Base-by-base conservation (phyloP, 2,329 filamentous ascomycete genomes). In the Sporothrix sp. region DNA sequence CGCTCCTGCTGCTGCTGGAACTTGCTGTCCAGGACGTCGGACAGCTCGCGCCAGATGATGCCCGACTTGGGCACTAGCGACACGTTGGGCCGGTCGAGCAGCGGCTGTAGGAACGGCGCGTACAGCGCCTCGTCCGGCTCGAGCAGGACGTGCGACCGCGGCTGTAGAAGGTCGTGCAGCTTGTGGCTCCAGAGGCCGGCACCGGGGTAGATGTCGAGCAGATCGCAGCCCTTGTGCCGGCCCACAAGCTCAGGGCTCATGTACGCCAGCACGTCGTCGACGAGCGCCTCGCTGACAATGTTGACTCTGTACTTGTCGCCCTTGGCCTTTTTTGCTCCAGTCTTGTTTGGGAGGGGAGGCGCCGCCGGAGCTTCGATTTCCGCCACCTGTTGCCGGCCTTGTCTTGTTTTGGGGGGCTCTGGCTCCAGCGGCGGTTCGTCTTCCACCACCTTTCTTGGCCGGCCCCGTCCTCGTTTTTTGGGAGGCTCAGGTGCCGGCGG, bases 201-300 rank as follows among this genome's bases (percentile, higher is more conserved):
- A 13, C 89, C 89, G 0, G 91, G 91, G 63, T 90, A 87, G 51
- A 95, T 71, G 62, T 97, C 91, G 59, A 98, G 71, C 39, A 97
- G 75, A 60, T 95, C 89, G 66, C 90, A 89, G 49, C 87, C 86
- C 45, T 73, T 70, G 64, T 93, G 83, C 39, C 79, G 76, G 30
- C 79, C 69, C 16, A 27, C 10, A 1, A 97, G 74, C 3, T 80
- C 81, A 1, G 77, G 75, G 2, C 76, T 79, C n/a, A 94, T 68
- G 54, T 86, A 86, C 7, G 78, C 63, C 40, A 95, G 59, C 13
- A 85, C 69, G 58, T 91, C 82, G 61, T 88, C 69, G 56, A 76
- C 79, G 14, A 82, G 67, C 32, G 65, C 57, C 13, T 74, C 66
- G 58, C 69, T 71, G 14, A 76, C 68, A 21, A 83, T 64, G 56